A percentile compares a stretch with the other conserved stretches of the same genome.
Conservation (phyloP, 2,329 filamentous ascomycete genomes). For the Drechslerella dactyloides region DNA sequence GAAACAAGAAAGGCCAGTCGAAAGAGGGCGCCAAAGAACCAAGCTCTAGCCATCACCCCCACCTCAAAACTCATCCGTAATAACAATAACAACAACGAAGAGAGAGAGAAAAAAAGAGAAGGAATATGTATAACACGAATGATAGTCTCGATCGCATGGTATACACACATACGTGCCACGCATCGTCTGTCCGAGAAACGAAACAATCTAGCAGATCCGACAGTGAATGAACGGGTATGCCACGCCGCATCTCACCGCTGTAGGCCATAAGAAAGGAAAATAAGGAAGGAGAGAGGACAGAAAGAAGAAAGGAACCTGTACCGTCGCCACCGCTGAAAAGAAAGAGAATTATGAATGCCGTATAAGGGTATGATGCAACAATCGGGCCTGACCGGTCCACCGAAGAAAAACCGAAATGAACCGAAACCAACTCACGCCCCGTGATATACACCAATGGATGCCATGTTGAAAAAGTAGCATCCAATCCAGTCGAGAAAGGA, state of each 20-base stretch:
- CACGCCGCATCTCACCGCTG: too few species aligned
- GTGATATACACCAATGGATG: not conserved
- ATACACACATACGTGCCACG: not conserved
- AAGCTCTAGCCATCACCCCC: slow-evolving; percentile 16
- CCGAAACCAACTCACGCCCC: slow-evolving; percentile 2
- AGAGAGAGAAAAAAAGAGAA: slow-evolving; percentile 6
- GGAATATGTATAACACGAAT: too few species aligned
- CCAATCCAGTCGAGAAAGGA: slow-evolving; percentile 6
- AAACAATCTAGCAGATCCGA: too few species aligned
- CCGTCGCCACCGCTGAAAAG: slow-evolving; percentile 7
- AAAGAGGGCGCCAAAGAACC: slow-evolving; percentile 24
- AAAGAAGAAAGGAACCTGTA: too few species aligned
- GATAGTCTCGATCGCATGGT: too few species aligned
- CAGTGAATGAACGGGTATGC: too few species aligned
- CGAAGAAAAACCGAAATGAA: slow-evolving; percentile 2
- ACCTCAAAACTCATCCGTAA: not conserved
- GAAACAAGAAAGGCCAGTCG: slow-evolving; percentile 2
- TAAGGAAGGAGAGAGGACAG: too few species aligned
- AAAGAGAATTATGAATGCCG: slow-evolving; percentile 19
- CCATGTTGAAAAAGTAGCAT: slow-evolving; percentile 31
- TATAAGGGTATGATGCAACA: slow-evolving; percentile 15
- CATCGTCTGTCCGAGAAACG: too few species aligned
- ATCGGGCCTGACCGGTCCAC: slow-evolving; percentile 1
- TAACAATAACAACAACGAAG: slow-evolving; percentile 3
- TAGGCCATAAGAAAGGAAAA: too few species aligned